A percentile compares a stretch with the other conserved stretches of the same genome.
Conservation (phyloP, 441 rosid species). For the Euphorbia neoarborescens region DNA sequence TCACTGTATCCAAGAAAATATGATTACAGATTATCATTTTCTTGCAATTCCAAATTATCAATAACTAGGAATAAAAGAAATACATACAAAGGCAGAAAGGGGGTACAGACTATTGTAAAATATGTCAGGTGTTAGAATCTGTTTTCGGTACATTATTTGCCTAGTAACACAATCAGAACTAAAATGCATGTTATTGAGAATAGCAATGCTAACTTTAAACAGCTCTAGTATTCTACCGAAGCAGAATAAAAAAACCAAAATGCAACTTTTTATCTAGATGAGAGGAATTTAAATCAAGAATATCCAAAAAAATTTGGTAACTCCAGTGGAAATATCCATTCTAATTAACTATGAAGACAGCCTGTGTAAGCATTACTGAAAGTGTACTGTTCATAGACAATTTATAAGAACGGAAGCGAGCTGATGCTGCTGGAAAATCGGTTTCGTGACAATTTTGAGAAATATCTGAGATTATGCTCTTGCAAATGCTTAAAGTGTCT, state of each 20-base stretch:
- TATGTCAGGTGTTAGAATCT: not conserved
- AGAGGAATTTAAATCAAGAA: not conserved
- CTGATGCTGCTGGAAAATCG: slow-evolving; percentile 40
- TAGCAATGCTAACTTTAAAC: not conserved
- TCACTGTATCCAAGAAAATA: not conserved
- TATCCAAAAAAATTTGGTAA: not conserved
- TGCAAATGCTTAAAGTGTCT: slow-evolving; percentile 62
- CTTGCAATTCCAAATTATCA: not conserved
- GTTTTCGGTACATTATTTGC: not conserved
- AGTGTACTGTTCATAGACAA: slow-evolving; percentile 68
- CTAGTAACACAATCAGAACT: not conserved
- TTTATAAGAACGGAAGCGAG: slow-evolving; percentile 49
- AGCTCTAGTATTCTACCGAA: not conserved
- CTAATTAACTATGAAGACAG: slow-evolving; percentile 14
- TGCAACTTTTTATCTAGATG: not conserved
- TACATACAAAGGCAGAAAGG: not conserved
- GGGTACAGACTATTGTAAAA: not conserved
- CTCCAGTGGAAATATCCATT: not conserved
- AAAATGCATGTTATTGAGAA: not conserved
- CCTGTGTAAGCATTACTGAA: slow-evolving; percentile 73
- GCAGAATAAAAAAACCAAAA: not conserved
- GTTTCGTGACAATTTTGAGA: slow-evolving; percentile 29
- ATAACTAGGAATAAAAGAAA: not conserved
- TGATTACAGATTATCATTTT: not conserved
- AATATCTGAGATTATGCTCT: slow-evolving; percentile 53